Conservation (phyloP, 1,284 basidiomycete species). For the Austroboletus novae-zelandiae region DNA sequence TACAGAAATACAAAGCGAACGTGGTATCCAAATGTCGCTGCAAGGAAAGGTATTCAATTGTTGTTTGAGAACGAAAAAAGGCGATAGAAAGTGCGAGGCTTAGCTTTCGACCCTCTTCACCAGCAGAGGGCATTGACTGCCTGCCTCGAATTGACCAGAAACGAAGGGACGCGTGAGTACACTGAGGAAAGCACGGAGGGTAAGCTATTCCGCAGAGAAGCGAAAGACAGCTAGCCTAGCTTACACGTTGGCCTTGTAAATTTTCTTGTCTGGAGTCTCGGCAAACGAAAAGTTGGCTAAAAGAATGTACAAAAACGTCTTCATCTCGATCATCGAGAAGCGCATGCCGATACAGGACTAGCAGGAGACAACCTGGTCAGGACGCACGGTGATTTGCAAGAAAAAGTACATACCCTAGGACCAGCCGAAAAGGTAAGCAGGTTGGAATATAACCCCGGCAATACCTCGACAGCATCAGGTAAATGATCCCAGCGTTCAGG, state of each 20-base stretch:
- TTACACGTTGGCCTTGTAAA: conserved; percentile 71
- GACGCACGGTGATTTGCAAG: background rate
- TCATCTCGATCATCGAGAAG: conserved; percentile 79
- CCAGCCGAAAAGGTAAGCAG: conserved; percentile 75
- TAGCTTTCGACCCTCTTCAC: conserved; percentile 35
- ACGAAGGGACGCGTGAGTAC: conserved; percentile 73
- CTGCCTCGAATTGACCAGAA: conserved; percentile 54
- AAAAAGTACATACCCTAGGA: conserved; percentile 55
- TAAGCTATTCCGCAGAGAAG: background rate
- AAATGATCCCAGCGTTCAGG: conserved; percentile 78
- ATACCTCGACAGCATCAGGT: conserved; percentile 54
- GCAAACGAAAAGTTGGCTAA: conserved; percentile 64
- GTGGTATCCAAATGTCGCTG: background rate
- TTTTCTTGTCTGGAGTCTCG: conserved; percentile 47
- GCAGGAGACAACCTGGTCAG: background rate
- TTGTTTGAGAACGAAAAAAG: background rate
- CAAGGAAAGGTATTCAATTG: background rate
- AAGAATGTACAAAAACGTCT: conserved; percentile 68
- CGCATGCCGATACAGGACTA: conserved; percentile 78
- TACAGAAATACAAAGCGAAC: background rate
- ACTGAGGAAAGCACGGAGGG: conserved; percentile 35
- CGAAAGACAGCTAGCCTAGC: conserved; percentile 23
- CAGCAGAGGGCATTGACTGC: conserved; percentile 66
- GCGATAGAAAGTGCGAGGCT: background rate
- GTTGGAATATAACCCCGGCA: conserved; percentile 71